Base-by-base conservation (phyloP, 2,329 filamentous ascomycete genomes). In the Botryotinia globosa region DNA sequence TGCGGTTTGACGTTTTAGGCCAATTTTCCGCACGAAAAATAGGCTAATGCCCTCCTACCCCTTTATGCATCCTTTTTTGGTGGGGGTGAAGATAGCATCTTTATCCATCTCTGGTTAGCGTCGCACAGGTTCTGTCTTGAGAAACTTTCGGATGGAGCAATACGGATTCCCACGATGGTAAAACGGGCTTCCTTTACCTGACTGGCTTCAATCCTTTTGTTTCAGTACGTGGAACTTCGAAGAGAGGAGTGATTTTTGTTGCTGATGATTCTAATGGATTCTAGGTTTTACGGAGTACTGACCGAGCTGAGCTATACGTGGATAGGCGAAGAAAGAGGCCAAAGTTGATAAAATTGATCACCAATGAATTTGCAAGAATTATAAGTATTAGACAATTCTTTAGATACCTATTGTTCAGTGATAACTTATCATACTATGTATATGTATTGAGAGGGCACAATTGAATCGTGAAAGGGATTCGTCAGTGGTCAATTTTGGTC, bases 11-110 rank as follows among this genome's bases (percentile, higher is more conserved):
- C 56, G 58, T 64, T 64, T 71, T 71, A 16, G 68, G 68, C 34
- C 25, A 71, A n/a, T 39, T 29, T 51, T 71, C 68, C 68, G 58
- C 34, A 18, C 44, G 34, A 37, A 54, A 18, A 71, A 65, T 51
- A 51, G 25, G 68, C 68, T 70, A 70, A 70, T 37, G 58, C 45
- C 68, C 48, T 62, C 32, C 44, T 64, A 65, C 68, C 68, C 68
- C 68, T 71, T 71, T 71, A 71, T 71, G 68, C 58, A 71, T 48
- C 68, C 68, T 70, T 25, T 25, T 64, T 18, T 64, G 58, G 68
- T 71, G 68, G 68, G 58, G 44, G 68, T 64, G 34, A 51, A 39
- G 42, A 51, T 70, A 39, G 56, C 32, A 70, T 45, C 58, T 48
- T 51, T 29, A 29, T 25, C 56, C 45, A 39, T 32, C 37, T 54